phyloP scores from a whole-genome alignment of 768 basidiomycete genomes.

The Termitomyces sp. region DNA sequence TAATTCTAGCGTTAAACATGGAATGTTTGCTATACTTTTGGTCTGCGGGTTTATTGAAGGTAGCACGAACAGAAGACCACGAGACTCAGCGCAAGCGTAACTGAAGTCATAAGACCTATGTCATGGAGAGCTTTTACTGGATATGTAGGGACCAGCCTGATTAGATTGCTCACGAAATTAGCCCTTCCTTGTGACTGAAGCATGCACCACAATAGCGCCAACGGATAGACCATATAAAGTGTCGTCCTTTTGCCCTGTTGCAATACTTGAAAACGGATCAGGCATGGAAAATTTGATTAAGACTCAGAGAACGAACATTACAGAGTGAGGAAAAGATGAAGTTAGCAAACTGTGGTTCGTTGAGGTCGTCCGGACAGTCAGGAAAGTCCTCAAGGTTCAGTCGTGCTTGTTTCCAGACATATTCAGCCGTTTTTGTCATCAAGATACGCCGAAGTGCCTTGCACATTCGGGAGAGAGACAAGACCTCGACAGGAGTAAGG shows the following conservation, averaged over 20 bases:
- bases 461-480: constrained; percentile 31
- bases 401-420: constrained; percentile 7
- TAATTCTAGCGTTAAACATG: not conserved
- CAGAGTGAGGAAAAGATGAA: constrained; percentile 1
- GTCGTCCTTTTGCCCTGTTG: not conserved
- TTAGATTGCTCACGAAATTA: not conserved
- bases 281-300: not conserved
- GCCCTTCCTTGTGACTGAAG: not conserved
- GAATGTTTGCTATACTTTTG: not conserved
- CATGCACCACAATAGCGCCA: constrained; percentile 9
- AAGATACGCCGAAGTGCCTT: constrained; percentile 24
- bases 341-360: constrained; percentile 1
- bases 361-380: constrained; percentile 7
- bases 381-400: constrained; percentile 6
- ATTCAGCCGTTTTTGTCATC: constrained; percentile 10
- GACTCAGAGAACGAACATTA: not conserved
- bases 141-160: not conserved
- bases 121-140: not conserved
- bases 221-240: constrained; percentile 8
- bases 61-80: not conserved
- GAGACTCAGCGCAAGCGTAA: too few species aligned
- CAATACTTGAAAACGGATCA: constrained; percentile 1
- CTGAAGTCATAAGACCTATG: not conserved
- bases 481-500: constrained; percentile 31
- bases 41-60: not conserved